Percentiles rank a stretch among this genome's conserved stretches.
phyloP scores from a whole-genome alignment of 2,329 filamentous ascomycete genomes.

The Colletotrichum melonis region DNA sequence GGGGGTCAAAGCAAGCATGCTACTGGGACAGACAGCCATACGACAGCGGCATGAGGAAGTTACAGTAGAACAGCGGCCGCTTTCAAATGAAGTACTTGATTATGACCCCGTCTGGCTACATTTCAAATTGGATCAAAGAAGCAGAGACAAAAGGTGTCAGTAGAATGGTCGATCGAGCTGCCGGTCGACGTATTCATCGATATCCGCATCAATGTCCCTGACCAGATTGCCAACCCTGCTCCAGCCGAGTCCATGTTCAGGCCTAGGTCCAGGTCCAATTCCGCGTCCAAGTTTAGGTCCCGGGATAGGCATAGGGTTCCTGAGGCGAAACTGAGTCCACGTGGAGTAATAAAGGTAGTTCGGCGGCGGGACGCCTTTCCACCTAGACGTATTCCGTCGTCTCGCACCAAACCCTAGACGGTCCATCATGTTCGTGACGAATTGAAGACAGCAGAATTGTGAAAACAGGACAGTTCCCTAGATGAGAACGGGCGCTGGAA shows the following conservation, averaged over 20 bases:
- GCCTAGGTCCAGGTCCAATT: not conserved
- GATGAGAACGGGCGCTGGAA: conserved; percentile 3
- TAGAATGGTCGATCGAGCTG: conserved; percentile 12
- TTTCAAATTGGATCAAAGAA: not conserved
- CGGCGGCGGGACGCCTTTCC: not conserved
- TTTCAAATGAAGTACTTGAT: conserved; percentile 10
- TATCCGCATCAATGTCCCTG: conserved; percentile 20
- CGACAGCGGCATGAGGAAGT: not conserved
- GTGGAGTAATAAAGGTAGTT: not conserved
- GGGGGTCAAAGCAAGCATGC: not conserved
- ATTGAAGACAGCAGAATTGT: not conserved
- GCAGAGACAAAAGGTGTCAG: conserved; percentile 18
- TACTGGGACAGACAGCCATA: not conserved
- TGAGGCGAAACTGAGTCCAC: not conserved
- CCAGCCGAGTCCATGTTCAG: conserved; percentile 10
- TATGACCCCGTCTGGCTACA: conserved; percentile 4
- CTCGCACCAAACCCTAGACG: not conserved
- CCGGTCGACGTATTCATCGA: conserved; percentile 10
- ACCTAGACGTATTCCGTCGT: not conserved
- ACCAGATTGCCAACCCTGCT: conserved; percentile 24
- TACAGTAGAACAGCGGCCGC: not conserved
- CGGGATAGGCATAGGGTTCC: not conserved
- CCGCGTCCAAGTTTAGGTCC: not conserved
- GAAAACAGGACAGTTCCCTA: not conserved
- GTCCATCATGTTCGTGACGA: not conserved